Evolutionary conservation across 768 basidiomycete genomes (phyloP).

Genomic region (Cystoderma amianthinum): DNA sequence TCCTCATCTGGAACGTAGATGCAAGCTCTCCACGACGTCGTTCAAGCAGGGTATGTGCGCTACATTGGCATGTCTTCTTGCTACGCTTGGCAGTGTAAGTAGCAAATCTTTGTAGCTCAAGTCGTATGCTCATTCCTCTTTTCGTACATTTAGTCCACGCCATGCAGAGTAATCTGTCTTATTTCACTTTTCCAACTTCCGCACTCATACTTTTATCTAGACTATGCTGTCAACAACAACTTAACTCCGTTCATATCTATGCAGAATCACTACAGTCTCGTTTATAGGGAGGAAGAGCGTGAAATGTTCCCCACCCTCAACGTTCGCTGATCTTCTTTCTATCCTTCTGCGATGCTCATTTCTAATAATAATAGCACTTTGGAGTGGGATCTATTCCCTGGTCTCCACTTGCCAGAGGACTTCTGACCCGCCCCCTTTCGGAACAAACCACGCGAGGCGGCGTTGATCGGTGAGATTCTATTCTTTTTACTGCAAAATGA

Average conservation of each 20-base stretch:
- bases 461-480: constrained; percentile 24
- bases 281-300: constrained; percentile 60
- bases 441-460: constrained; percentile 31
- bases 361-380: constrained; percentile 29
- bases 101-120: not conserved
- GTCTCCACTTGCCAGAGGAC: constrained; percentile 50
- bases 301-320: constrained; percentile 56
- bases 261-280: constrained; percentile 57
- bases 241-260: constrained; percentile 58
- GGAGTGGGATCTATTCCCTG: constrained; percentile 54
- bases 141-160: constrained; percentile 30
- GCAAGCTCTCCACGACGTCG: constrained; percentile 66
- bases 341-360: not conserved
- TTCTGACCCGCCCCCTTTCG: constrained; percentile 37
- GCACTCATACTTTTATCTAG: constrained; percentile 16
- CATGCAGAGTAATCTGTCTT: constrained; percentile 41
- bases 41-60: constrained; percentile 54
- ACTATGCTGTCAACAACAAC: constrained; percentile 52
- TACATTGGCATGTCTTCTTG: constrained; percentile 57
- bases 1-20: constrained; percentile 28
- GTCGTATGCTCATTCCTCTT: not conserved
- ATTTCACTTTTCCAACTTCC: not conserved
- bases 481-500: no score
- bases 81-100: constrained; percentile 45
- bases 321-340: constrained; percentile 16